These are phyloP conservation scores for Cardamine occulta DNA, from an alignment of 345 rosid genomes.

Conservation along the genomic window DNA sequence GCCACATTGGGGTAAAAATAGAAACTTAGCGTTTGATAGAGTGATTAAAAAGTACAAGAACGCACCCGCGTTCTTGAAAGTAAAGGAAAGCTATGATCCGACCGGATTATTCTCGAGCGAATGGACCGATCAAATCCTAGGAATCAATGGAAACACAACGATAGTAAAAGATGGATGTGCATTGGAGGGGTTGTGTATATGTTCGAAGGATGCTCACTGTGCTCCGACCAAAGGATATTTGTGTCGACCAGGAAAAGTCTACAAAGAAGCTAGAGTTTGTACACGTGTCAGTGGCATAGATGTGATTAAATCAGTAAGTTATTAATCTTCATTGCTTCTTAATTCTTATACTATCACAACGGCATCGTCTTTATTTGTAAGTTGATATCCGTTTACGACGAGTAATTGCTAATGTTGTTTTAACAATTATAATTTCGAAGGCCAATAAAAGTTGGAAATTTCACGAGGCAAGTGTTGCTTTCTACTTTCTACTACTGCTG, in stretches of 20 bases:
- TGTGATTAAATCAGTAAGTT: background rate
- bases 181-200: conserved; percentile 74
- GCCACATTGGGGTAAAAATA: conserved; percentile 91
- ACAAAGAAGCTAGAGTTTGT: conserved; percentile 65
- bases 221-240: conserved; percentile 69
- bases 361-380: background rate
- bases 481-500: too few species aligned
- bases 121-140: conserved; percentile 75
- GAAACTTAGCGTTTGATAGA: conserved; percentile 62
- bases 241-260: conserved; percentile 67
- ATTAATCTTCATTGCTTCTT: background rate
- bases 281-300: conserved; percentile 20
- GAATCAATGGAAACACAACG: conserved; percentile 49
- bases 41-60: conserved; percentile 58
- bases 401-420: background rate
- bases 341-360: background rate
- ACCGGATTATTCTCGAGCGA: conserved; percentile 70
- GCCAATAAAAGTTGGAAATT: too few species aligned
- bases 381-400: background rate
- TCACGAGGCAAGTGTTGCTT: too few species aligned
- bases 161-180: conserved; percentile 66
- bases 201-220: conserved; percentile 73
- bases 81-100: conserved; percentile 65
- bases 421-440: background rate
- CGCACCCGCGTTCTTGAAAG: conserved; percentile 49